These are phyloP conservation scores for Clonostachys sp. DNA, from an alignment of 2,329 filamentous ascomycete genomes.

Conservation along the genomic window DNA sequence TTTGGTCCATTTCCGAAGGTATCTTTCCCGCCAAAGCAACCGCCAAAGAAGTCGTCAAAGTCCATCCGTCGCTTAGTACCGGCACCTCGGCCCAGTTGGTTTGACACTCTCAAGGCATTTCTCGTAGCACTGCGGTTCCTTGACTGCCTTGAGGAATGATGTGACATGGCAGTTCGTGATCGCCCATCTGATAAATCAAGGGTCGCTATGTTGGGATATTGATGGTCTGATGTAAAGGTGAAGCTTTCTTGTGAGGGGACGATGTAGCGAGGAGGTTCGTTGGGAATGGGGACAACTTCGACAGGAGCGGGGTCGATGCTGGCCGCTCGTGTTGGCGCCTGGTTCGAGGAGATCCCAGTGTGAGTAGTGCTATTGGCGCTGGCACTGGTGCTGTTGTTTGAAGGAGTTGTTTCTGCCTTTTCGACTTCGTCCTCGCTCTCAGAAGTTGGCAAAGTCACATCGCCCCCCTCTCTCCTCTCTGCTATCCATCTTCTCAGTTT, in stretches of 20 bases:
- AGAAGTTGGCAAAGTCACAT: conserved; percentile 44
- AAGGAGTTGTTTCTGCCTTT: conserved; percentile 25
- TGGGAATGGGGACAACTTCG: conserved; percentile 3
- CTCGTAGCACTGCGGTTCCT: conserved; percentile 10
- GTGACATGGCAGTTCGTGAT: conserved; percentile 15
- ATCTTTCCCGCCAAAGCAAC: conserved; percentile 61
- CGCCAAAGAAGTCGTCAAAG: conserved; percentile 71
- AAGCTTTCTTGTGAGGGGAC: conserved; percentile 59
- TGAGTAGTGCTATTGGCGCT: conserved; percentile 38
- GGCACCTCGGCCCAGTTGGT: conserved; percentile 55
- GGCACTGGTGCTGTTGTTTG: not conserved
- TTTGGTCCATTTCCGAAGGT: conserved; percentile 44
- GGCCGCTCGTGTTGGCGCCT: conserved; percentile 5
- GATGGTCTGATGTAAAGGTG: conserved; percentile 63
- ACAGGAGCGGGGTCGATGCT: no score
- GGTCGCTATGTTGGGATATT: conserved; percentile 57
- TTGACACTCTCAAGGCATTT: conserved; percentile 1
- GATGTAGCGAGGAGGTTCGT: conserved; percentile 27
- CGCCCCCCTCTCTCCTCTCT: conserved; percentile 63
- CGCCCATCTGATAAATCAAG: conserved; percentile 52
- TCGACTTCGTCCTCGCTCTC: conserved; percentile 69
- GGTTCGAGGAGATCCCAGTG: conserved; percentile 13
- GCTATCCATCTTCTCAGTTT: conserved; percentile 60
- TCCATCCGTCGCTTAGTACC: conserved; percentile 72
- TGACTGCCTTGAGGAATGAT: conserved; percentile 2